Evolutionary conservation across 768 basidiomycete species (phyloP).

Genomic region (Saitozyma sp.): DNA sequence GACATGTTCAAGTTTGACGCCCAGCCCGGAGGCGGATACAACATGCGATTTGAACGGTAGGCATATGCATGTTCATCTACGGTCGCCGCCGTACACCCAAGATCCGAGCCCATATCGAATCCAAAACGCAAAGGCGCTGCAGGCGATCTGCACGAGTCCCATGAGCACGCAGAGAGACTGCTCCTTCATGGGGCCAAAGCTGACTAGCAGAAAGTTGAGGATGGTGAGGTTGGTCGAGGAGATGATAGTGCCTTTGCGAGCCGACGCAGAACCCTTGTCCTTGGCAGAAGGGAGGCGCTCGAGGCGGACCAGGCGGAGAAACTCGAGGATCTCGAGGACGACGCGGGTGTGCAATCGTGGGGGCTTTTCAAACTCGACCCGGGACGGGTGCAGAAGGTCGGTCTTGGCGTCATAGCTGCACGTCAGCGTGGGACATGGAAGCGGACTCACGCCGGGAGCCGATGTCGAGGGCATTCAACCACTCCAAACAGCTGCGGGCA

Average conservation of each 20-base stretch:
- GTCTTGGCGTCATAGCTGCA: conserved; percentile 73
- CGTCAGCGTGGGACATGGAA: neutral
- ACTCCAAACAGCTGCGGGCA: conserved; percentile 92
- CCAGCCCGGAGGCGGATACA: conserved; percentile 93
- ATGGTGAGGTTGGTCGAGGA: conserved; percentile 88
- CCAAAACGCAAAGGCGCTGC: conserved; percentile 78
- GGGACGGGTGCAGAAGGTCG: conserved; percentile 76
- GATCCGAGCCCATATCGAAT: conserved; percentile 87
- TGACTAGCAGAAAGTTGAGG: conserved; percentile 77
- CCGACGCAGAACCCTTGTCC: neutral
- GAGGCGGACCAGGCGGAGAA: conserved; percentile 68
- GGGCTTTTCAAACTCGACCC: conserved; percentile 62
- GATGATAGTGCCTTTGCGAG: conserved; percentile 54
- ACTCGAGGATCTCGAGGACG: conserved; percentile 63
- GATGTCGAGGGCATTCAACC: conserved; percentile 90
- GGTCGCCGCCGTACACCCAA: conserved; percentile 87
- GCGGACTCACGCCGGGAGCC: conserved; percentile 73
- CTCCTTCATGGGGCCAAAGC: conserved; percentile 82
- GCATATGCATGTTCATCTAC: conserved; percentile 58
- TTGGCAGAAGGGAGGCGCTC: conserved; percentile 13
- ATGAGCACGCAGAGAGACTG: conserved; percentile 70
- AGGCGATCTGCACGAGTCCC: conserved; percentile 73
- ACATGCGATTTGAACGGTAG: conserved; percentile 69
- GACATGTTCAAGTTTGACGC: conserved; percentile 96
- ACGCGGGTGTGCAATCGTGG: conserved; percentile 62